Evolutionary conservation across 2,329 filamentous ascomycete species (phyloP), one percentile per base, ranked within the genome.

Genomic region (Xylariales sp.): DNA sequence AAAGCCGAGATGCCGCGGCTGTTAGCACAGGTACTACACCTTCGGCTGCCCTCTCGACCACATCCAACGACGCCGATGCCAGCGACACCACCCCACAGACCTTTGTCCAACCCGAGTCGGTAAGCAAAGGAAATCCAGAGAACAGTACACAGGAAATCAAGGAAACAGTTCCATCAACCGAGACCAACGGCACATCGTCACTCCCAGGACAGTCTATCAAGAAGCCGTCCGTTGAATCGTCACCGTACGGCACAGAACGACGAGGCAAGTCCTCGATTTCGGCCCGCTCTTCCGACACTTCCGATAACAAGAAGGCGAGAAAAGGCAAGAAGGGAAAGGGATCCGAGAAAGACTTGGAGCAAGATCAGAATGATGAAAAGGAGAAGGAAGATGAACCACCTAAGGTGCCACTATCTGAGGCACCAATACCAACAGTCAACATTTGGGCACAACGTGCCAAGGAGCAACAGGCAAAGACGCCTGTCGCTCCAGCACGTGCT

Each of bases 401-500:
- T 50, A 79, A 82, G 52, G 66, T 78, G 30, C 76, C 83, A 51
- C 70, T 95, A 29, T 83, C 84, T 32, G 88, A 93, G 43, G 91
- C 91, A 14, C 85, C 88, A 20, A 72, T 86, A 29, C 93, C 93
- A 1, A 62, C 79, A 2, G 85, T 96, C 41, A 98, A 98, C 60
- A 70, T 90, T 45, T 98, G 93, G 91, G 76, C 82, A 45, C 80
- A 90, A 62, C 78, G 90, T 17, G 33, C 31, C 29, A 39, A 39
- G 31, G 37, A 39, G 21, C 24, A 20, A 15, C 14, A 33, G 19
- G 17, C 28, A 15, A 39, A 39, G 30, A 20, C 30, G 15, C 37
- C 32, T n/a, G 24, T 21, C 7, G 37, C 28, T 5, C 21, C 29
- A 20, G 18, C 28, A 14, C 36, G 28, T 19, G 28, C 29, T 15